A percentile compares a stretch with the other conserved stretches of the same genome.
Evolutionary conservation across 2,329 filamentous ascomycete species (phyloP).

Genomic region (Nemania diffusa): DNA sequence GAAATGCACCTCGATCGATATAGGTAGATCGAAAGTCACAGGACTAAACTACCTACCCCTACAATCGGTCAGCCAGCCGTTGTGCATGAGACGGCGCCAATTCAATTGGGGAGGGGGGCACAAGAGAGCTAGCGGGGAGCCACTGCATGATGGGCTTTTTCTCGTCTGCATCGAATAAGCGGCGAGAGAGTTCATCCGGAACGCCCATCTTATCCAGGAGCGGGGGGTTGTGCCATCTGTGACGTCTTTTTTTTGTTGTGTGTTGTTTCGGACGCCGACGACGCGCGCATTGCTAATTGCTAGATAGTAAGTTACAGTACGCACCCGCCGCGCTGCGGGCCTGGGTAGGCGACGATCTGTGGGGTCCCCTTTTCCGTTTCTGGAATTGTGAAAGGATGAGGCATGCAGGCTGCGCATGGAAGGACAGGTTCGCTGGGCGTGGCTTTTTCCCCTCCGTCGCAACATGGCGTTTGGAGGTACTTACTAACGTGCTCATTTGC

Average conservation of each 20-base stretch:
- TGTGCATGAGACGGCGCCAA: not conserved
- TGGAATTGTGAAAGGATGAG: not conserved
- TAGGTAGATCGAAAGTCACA: not conserved
- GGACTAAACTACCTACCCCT: not conserved
- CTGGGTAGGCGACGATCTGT: not conserved
- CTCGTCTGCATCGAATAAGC: slow-evolving; percentile 5
- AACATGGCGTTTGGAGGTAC: not conserved
- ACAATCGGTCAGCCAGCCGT: not conserved
- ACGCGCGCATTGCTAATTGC: not conserved
- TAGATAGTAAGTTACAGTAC: no score
- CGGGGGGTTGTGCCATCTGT: not conserved
- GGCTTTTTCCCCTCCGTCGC: not conserved
- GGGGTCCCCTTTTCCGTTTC: not conserved
- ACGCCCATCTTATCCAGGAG: not conserved
- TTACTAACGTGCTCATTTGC: not conserved
- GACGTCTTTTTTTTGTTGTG: not conserved
- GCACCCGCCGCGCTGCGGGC: not conserved
- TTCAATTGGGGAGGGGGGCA: not conserved
- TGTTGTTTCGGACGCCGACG: slow-evolving; percentile 1
- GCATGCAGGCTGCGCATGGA: no score
- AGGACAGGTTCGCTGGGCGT: not conserved
- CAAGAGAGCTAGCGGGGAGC: not conserved
- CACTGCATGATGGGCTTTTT: not conserved
- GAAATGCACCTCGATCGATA: not conserved
- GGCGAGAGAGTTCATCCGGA: slow-evolving; percentile 7